Base-by-base conservation (phyloP, 2,329 filamentous ascomycete species). In the Fusarium succisae region DNA sequence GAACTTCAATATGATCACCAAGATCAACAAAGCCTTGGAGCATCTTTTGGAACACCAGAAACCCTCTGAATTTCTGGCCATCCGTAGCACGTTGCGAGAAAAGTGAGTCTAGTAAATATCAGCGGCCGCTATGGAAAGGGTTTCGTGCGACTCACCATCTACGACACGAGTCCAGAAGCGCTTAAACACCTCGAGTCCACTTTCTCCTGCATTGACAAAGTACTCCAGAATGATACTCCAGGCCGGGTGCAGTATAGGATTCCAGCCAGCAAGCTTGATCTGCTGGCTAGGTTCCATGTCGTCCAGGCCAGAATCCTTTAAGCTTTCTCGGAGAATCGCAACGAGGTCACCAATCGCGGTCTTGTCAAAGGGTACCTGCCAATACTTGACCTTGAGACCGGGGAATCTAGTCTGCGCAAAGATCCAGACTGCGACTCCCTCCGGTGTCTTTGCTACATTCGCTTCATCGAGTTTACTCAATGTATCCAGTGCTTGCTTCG, bases 341-440 rank as follows among this genome's bases (percentile, higher is more conserved):
- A 92, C 90, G 48, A 98, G 85, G 53, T 90, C 88, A 10, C 87
- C 85, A 28, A 94, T 86, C 58, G 95, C 92, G 73, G 92, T 91
- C 8, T 87, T 85, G 22, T 90, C 89, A 53, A 98, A 82, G 5
- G 95, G 95, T 77, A 96, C 91, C 56, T 90, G 88, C 95, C 95
- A 98, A 5, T 94, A 87, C 73, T 92, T 91, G 32, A 88, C 85
- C 56, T 90, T 89, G 62, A 92, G 86, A 13, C 88, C 84, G 0
- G 92, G 89, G 76, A 93, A 94, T 26, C 84, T 85, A 58, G 89
- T 88, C 70, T 89, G 87, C 4, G 93, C 89, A 10, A 90, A 89
- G 38, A 98, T 86, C 95, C 95, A 98, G 64, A 98, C 90, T 2
- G 94, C 94, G 28, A 98, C 91, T 12, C 95, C 96, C 80, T 98